Base-by-base conservation (phyloP, 441 rosid genomes). In the Mallotus repandus region DNA sequence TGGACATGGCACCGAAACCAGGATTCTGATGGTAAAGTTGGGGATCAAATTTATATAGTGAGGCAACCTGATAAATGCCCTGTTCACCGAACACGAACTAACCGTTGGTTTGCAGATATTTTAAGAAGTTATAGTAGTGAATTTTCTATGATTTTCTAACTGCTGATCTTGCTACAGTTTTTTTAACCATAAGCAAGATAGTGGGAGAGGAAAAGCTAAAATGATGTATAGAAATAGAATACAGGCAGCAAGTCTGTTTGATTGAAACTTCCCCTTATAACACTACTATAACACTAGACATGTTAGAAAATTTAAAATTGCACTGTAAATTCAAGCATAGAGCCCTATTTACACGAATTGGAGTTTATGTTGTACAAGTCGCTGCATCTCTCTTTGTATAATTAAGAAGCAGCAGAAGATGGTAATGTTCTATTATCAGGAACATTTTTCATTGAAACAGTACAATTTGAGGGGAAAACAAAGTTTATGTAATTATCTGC, bases 1-100 rank as follows among this genome's bases (percentile, higher is more conserved):
- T 87, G 89, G 89, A 84, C 83, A 18, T 87, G 89, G 91, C 81
- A 87, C 70, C 71, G 88, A 45, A 87, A 87, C 63, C 88, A 86
- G 79, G 89, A 87, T 63, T 18, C 77, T 32, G 55, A 6, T 19
- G 67, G 73, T 62, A 50, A 63, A 22, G 68, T 82, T 9, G 88
- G 84, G 9, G 89, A 84, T 56, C 77, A 75, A 64, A 82, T 87
- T 54, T 84, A 82, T 81, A 77, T 85, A 62, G 89, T 82, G 41
- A 78, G 91, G 69, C 78, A 85, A 70, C 89, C 84, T 55, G 80
- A 84, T 22, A 72, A 54, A 68, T 85, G 89, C 79, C 73, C 49
- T 22, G 22, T 66, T 48, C 75, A 8, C 38, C 16, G 8, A 58
- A 58, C 1, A 3, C 43, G 2, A 59, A 69, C 43, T 52, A 45